Evolutionary conservation across 225 moss, liverwort and hornwort genomes (phyloP).

Genomic region (Polytrichum formosum): DNA sequence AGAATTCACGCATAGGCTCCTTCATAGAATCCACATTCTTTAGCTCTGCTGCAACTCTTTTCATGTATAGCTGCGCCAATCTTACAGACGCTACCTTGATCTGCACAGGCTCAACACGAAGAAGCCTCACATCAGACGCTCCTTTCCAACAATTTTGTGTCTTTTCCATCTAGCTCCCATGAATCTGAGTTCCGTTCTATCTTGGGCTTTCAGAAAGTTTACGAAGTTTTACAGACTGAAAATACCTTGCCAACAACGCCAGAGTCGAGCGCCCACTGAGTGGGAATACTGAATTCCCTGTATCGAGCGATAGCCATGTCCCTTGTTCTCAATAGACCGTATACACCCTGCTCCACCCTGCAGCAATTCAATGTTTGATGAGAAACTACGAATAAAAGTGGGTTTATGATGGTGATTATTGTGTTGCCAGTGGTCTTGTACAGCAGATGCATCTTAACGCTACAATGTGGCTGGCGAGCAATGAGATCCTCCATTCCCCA

Average conservation of each 20-base stretch:
- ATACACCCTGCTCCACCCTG: slow-evolving; percentile 87
- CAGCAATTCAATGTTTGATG: background rate
- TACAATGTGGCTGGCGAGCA: too few species aligned
- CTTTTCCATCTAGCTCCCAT: too few species aligned
- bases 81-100: slow-evolving; percentile 76
- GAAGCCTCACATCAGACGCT: slow-evolving; percentile 8
- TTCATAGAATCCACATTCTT: slow-evolving; percentile 50
- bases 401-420: too few species aligned
- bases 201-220: too few species aligned
- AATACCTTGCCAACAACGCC: slow-evolving; percentile 78
- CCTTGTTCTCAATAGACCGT: slow-evolving; percentile 74
- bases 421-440: too few species aligned
- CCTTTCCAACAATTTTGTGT: slow-evolving; percentile 57
- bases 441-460: too few species aligned
- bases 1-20: slow-evolving; percentile 75
- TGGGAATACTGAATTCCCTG: slow-evolving; percentile 69
- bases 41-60: slow-evolving; percentile 72
- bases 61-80: slow-evolving; percentile 86
- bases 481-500: too few species aligned
- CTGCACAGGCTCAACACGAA: slow-evolving; percentile 27
- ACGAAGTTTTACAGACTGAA: too few species aligned
- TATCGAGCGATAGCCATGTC: slow-evolving; percentile 84
- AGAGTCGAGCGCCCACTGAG: slow-evolving; percentile 71
- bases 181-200: too few species aligned
- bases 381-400: background rate